Percentiles rank a stretch among this genome's conserved stretches.
These are phyloP conservation scores for Afroboletus lepidellus DNA, from an alignment of 1,284 basidiomycete genomes.

Conservation along the genomic window DNA sequence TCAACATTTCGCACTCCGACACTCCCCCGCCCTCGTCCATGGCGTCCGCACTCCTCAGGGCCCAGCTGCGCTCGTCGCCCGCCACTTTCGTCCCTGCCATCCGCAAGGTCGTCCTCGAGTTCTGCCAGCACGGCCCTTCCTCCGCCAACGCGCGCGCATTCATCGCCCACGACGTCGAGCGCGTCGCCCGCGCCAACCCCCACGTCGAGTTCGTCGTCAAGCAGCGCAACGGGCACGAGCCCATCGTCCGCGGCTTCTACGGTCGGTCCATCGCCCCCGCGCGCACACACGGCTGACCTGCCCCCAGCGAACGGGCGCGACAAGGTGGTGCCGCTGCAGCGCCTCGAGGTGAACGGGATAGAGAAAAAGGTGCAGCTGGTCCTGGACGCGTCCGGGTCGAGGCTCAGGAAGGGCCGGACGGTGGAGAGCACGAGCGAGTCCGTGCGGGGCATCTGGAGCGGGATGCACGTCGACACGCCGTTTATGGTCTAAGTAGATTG, in stretches of 20 bases:
- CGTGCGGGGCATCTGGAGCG: constrained; percentile 83
- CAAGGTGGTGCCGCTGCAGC: constrained; percentile 76
- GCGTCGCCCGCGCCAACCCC: constrained; percentile 66
- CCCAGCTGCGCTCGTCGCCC: constrained; percentile 56
- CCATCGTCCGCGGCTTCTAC: constrained; percentile 76
- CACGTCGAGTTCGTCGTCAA: constrained; percentile 81
- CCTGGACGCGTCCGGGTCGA: constrained; percentile 80
- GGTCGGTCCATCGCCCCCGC: constrained; percentile 39
- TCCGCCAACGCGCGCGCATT: constrained; percentile 69
- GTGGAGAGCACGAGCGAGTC: constrained; percentile 79
- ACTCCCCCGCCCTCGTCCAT: constrained; percentile 32
- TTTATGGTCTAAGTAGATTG: constrained; percentile 29
- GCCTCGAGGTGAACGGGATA: constrained; percentile 68
- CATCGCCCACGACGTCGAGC: constrained; percentile 59
- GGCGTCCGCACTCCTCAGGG: constrained; percentile 50
- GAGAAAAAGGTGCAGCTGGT: constrained; percentile 77
- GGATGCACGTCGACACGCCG: constrained; percentile 67
- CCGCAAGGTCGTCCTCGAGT: constrained; percentile 83
- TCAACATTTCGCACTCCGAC: constrained; percentile 19
- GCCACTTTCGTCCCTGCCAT: constrained; percentile 70
- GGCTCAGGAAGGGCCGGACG: constrained; percentile 65
- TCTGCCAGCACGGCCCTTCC: constrained; percentile 77
- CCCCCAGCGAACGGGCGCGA: constrained; percentile 70
- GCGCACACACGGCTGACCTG: constrained; percentile 12
- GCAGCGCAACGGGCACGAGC: constrained; percentile 69